Base-by-base conservation (phyloP, 1,284 basidiomycete species). In the Pseudozyma sp. region DNA sequence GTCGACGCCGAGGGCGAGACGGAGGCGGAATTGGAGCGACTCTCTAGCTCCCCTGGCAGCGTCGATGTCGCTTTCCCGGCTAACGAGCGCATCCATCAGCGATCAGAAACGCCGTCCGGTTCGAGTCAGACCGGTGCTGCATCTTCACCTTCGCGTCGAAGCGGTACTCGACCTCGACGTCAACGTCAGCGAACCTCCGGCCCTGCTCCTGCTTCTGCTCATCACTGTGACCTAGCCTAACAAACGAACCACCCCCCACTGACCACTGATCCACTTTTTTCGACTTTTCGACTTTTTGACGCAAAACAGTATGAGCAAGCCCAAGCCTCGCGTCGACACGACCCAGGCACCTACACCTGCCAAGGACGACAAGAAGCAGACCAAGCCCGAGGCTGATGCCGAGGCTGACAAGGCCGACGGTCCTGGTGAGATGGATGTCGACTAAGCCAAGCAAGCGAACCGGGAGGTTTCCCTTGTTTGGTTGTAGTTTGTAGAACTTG, bases 381-480 rank as follows among this genome's bases (percentile, higher is more conserved):
- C 71, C 44, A 19, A 40, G 43, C 10, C 49, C 14, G 19, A 43
- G 33, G 42, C 53, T 19, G 35, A 49, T 29, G 61, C 52, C 33
- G 48, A 68, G 5, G 66, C 56, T n/a, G 59, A 62, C 47, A 58
- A 68, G 60, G 42, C 39, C 47, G 75, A 73, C 19, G 71, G 67
- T 46, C 72, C 71, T 19, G 72, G 68, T 31, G 78, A 83, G 71
- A 83, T 83, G 81, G 81, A 83, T 48, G 80, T 83, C 50, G 81
- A 83, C 56, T 83, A 16, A 42, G 35, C 34, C 9, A 74, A 54
- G 11, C 6, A n/a, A 33, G 37, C 35, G 11, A 42, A n/a, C 16
- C 40, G 10, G 11, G 10, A 16, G 40, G 40, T 13, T 42, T 42
- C 2, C 7, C 11, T 7, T 14, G 11, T 13, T 10, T 42, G 13